phyloP scores from a whole-genome alignment of 73 alveolate genomes.

The Tetrahymena borealis region DNA sequence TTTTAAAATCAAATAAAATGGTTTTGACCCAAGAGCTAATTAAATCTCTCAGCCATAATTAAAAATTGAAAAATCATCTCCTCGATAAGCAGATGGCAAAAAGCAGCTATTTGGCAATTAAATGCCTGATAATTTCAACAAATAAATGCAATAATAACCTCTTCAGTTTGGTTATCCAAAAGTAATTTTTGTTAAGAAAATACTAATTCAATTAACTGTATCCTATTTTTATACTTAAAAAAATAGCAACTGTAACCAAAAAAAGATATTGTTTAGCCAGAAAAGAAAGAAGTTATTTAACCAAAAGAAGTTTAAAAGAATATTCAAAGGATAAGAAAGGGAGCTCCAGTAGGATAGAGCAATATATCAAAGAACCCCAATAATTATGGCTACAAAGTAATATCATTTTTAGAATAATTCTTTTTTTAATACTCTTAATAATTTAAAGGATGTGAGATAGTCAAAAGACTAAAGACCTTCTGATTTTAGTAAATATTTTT shows the following conservation, averaged over 20 bases:
- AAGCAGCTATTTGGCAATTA: neutral
- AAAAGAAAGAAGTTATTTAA: neutral
- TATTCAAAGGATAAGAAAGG: constrained; percentile 28
- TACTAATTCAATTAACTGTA: neutral
- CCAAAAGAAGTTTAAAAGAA: neutral
- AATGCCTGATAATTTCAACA: neutral
- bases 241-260: neutral
- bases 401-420: neutral
- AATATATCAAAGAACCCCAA: neutral
- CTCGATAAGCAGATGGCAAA: neutral
- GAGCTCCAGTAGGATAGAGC: constrained; percentile 30
- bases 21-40: neutral
- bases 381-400: neutral
- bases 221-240: neutral
- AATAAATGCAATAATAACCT: neutral
- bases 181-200: neutral
- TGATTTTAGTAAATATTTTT: neutral
- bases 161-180: neutral
- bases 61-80: neutral
- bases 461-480: neutral
- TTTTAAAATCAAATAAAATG: neutral
- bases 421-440: neutral
- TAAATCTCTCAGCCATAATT: neutral
- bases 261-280: constrained; percentile 10
- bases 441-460: neutral